Conservation (phyloP, 371 early-diverging fungal genomes). For the Mucor saturninus region DNA sequence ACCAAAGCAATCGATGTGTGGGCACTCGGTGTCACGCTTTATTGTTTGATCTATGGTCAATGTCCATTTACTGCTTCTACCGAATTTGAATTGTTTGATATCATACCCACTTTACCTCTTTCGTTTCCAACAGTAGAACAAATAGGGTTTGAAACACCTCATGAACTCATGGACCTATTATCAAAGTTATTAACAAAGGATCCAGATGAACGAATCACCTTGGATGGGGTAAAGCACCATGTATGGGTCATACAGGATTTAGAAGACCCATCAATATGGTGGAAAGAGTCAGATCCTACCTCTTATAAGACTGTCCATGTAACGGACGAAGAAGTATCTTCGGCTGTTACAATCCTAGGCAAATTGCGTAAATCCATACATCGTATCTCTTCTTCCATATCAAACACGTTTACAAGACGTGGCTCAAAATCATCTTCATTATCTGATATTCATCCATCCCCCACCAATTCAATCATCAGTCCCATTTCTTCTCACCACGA, state of each 20-base stretch:
- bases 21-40: slow-evolving; percentile 98
- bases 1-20: slow-evolving; percentile 95
- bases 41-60: slow-evolving; percentile 91
- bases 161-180: slow-evolving; percentile 64
- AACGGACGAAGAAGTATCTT: slow-evolving; percentile 35
- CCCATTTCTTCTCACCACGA: slow-evolving; percentile 5
- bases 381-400: slow-evolving; percentile 65
- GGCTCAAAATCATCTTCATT: slow-evolving; percentile 10
- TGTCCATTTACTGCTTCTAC: slow-evolving; percentile 95
- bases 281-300: slow-evolving; percentile 32
- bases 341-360: slow-evolving; percentile 37
- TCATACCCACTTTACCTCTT: slow-evolving; percentile 73
- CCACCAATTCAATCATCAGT: slow-evolving; percentile 13
- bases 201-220: slow-evolving; percentile 73
- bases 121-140: slow-evolving; percentile 27
- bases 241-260: slow-evolving; percentile 85
- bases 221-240: slow-evolving; percentile 84
- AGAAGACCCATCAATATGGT: slow-evolving; percentile 52
- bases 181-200: slow-evolving; percentile 78
- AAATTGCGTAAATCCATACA: slow-evolving; percentile 54
- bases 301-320: slow-evolving; percentile 35
- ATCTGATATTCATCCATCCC: slow-evolving; percentile 7
- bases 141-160: slow-evolving; percentile 29
- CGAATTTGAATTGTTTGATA: slow-evolving; percentile 91
- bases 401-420: slow-evolving; percentile 20